Conservation (phyloP, 75 land plant genomes). For the Picea sitchensis region DNA sequence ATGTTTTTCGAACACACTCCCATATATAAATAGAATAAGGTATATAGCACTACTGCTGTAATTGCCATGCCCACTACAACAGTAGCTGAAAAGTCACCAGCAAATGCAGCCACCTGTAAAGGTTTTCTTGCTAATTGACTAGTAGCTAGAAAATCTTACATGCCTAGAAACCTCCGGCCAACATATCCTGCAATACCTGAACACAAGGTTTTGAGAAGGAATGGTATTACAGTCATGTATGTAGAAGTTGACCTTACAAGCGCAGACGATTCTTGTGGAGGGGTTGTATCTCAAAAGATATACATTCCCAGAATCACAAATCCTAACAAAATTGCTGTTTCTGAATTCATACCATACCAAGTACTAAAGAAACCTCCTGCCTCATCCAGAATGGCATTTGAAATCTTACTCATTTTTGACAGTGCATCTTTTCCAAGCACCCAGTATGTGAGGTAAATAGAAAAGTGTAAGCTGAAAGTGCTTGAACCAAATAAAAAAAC, state of each 20-base stretch:
- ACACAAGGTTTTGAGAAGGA: conserved; percentile 88
- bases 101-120: conserved; percentile 85
- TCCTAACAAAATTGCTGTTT: conserved; percentile 82
- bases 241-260: conserved; percentile 75
- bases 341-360: conserved; percentile 91
- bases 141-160: conserved; percentile 93
- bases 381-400: conserved; percentile 99
- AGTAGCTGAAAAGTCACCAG: conserved; percentile 96
- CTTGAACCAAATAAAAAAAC: conserved; percentile 85
- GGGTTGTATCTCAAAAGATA: conserved; percentile 73
- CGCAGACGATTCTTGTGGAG: conserved; percentile 86
- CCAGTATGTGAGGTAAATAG: conserved; percentile 85
- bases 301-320: conserved; percentile 77
- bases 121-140: conserved; percentile 95
- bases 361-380: conserved; percentile 98
- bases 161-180: conserved; percentile 99
- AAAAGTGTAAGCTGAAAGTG: conserved; percentile 72
- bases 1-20: conserved; percentile 23
- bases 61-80: conserved; percentile 99
- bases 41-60: conserved; percentile 79
- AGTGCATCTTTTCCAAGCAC: conserved; percentile 87
- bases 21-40: conserved; percentile 77
- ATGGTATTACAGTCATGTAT: conserved; percentile 84
- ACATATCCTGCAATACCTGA: conserved; percentile 98
- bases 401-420: conserved; percentile 48